A percentile compares a stretch with the other conserved stretches of the same genome.
These are phyloP conservation scores for Penicillium oxalicum DNA, from an alignment of 2,329 filamentous ascomycete genomes.

Conservation along the genomic window DNA sequence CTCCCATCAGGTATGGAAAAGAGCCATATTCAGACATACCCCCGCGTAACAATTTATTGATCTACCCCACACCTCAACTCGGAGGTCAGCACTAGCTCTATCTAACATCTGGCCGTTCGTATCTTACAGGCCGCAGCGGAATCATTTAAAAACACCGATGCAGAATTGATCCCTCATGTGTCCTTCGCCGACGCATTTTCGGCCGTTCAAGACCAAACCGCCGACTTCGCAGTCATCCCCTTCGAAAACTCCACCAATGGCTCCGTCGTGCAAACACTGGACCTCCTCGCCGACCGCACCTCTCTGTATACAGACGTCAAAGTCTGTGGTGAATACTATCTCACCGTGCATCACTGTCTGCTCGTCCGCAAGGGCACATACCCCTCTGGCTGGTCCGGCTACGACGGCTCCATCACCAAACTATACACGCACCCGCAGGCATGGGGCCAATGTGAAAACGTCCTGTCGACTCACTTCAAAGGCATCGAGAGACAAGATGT, in stretches of 20 bases:
- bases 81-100: not conserved
- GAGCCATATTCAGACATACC: not conserved
- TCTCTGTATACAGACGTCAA: constrained; percentile 59
- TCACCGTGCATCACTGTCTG: constrained; percentile 83
- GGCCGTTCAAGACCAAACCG: constrained; percentile 61
- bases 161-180: constrained; percentile 29
- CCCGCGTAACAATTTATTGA: not conserved
- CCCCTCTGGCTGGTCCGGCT: constrained; percentile 32
- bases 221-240: constrained; percentile 73
- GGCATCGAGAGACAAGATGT: constrained; percentile 76
- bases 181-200: constrained; percentile 65
- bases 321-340: constrained; percentile 77
- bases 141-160: constrained; percentile 38
- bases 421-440: constrained; percentile 94
- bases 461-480: constrained; percentile 64
- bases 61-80: constrained; percentile 18
- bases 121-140: constrained; percentile 48
- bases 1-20: constrained; percentile 57
- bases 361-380: constrained; percentile 46
- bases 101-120: constrained; percentile 3
- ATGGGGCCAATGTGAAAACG: constrained; percentile 80
- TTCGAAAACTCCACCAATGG: constrained; percentile 97
- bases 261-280: constrained; percentile 81
- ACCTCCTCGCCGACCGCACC: constrained; percentile 74
- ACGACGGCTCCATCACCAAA: constrained; percentile 56